Conservation (phyloP, 1,284 basidiomycete genomes). For the Sanghuangporus sanghuang region DNA sequence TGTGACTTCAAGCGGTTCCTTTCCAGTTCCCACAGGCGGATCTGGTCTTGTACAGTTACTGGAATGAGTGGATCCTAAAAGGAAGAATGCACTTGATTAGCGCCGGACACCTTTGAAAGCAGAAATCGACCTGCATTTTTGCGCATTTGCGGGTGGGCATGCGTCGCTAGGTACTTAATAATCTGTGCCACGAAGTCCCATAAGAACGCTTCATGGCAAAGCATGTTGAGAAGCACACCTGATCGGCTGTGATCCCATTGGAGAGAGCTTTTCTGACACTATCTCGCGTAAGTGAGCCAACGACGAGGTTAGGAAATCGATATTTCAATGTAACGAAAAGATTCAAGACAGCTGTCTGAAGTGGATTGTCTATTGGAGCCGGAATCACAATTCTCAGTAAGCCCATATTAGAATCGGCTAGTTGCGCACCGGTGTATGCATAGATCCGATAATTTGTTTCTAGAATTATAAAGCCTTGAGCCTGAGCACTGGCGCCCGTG, state of each 20-base stretch:
- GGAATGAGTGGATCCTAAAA: slow-evolving; percentile 82
- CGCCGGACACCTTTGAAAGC: background rate
- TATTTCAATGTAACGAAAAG: slow-evolving; percentile 91
- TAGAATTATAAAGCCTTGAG: slow-evolving; percentile 89
- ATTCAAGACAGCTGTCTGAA: slow-evolving; percentile 95
- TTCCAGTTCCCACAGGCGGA: slow-evolving; percentile 97
- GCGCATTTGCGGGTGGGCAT: slow-evolving; percentile 98
- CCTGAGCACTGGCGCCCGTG: slow-evolving; percentile 48
- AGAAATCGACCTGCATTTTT: slow-evolving; percentile 61
- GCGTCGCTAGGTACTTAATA: slow-evolving; percentile 89
- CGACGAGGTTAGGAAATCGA: slow-evolving; percentile 93
- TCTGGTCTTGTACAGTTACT: slow-evolving; percentile 96
- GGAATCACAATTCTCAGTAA: slow-evolving; percentile 18
- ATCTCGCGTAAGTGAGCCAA: slow-evolving; percentile 91
- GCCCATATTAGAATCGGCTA: background rate
- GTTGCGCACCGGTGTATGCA: slow-evolving; percentile 83
- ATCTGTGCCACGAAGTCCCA: slow-evolving; percentile 49
- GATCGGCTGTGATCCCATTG: slow-evolving; percentile 95
- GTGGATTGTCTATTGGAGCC: slow-evolving; percentile 69
- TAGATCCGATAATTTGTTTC: slow-evolving; percentile 99
- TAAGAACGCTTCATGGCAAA: background rate
- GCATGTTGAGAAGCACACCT: slow-evolving; percentile 48
- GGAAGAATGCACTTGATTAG: background rate
- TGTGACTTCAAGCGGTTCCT: slow-evolving; percentile 85
- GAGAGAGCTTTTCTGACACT: slow-evolving; percentile 91